Evolutionary conservation across 2,329 filamentous ascomycete species (phyloP).

Genomic region (Daldinia eschscholtzii): DNA sequence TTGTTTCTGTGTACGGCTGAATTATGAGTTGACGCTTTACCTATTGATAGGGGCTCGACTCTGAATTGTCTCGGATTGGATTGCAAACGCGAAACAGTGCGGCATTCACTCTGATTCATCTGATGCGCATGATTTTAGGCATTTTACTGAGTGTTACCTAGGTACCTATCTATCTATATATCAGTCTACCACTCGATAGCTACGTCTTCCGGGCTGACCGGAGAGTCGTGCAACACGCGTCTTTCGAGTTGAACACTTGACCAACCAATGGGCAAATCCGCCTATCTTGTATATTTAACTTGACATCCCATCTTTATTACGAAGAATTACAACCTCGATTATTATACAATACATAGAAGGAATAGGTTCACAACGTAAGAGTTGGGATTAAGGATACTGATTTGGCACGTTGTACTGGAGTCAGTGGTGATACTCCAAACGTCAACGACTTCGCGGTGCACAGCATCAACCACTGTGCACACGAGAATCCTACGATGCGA

Average conservation of each 20-base stretch:
- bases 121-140: background rate
- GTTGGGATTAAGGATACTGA: background rate
- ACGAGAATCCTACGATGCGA: conserved; percentile 1
- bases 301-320: no score
- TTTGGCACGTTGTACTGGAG: background rate
- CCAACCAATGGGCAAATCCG: background rate
- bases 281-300: background rate
- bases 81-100: background rate
- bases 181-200: background rate
- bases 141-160: background rate
- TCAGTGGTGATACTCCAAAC: background rate
- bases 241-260: background rate
- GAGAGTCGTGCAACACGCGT: conserved; percentile 11
- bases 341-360: background rate
- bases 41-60: background rate
- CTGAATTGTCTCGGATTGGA: background rate
- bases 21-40: background rate
- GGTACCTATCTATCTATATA: background rate
- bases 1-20: background rate
- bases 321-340: background rate
- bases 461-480: conserved; percentile 27
- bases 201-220: conserved; percentile 13
- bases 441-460: conserved; percentile 7
- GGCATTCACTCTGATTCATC: background rate
- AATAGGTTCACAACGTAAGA: background rate